phyloP scores from a whole-genome alignment of 768 basidiomycete genomes.

The Phanerodontia chrysosporium region DNA sequence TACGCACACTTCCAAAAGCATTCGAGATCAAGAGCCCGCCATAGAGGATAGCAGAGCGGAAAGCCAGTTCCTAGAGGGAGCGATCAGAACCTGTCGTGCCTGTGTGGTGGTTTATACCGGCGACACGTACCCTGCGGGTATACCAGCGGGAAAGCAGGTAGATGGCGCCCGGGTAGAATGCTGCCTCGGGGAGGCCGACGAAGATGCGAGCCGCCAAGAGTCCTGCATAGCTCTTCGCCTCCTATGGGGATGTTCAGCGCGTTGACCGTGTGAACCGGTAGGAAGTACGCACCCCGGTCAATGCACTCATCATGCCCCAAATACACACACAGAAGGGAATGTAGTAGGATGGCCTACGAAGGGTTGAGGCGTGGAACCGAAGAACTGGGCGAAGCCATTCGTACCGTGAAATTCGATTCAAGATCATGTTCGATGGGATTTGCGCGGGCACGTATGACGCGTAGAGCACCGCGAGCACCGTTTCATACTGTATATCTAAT shows the following conservation, averaged over 20 bases:
- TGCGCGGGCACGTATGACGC: constrained; percentile 62
- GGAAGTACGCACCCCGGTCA: constrained; percentile 49
- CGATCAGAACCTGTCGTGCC: background rate
- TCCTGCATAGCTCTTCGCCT: constrained; percentile 50
- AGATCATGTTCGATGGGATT: constrained; percentile 63
- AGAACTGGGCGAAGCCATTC: background rate
- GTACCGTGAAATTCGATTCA: constrained; percentile 52
- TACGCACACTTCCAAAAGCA: constrained; percentile 59
- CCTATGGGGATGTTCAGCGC: constrained; percentile 26
- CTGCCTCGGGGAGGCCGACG: constrained; percentile 63
- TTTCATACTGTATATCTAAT: constrained; percentile 48
- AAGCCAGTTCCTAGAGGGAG: constrained; percentile 54
- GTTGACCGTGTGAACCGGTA: background rate
- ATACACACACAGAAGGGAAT: constrained; percentile 55
- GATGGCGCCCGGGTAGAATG: constrained; percentile 59
- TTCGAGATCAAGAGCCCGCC: constrained; percentile 59
- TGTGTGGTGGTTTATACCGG: background rate
- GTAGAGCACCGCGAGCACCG: constrained; percentile 49
- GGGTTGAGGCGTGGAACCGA: background rate
- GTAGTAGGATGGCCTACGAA: constrained; percentile 51
- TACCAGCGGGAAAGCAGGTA: constrained; percentile 37
- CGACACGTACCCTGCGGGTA: constrained; percentile 25
- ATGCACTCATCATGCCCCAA: constrained; percentile 60
- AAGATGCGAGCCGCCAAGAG: constrained; percentile 56
- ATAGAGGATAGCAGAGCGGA: constrained; percentile 59